Base-by-base conservation (phyloP, 139 green algal species). In the Picochlorum sp. region DNA sequence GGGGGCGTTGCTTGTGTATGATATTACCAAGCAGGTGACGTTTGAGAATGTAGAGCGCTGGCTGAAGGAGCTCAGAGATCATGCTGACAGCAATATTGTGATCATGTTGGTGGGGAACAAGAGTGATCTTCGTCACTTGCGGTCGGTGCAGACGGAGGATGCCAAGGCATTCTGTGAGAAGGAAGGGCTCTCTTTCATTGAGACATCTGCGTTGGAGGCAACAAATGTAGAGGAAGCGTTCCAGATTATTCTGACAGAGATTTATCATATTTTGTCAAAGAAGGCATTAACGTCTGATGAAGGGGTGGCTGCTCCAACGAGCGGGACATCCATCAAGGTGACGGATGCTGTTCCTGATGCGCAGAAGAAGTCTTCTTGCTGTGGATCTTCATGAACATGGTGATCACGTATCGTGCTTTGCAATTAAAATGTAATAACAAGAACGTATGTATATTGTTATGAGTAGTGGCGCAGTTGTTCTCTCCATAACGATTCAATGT, bases 91-190 rank as follows among this genome's bases (percentile, higher is more conserved):
- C 67, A 98, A 97, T 79, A 99, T 98, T 4, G 93, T 97, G 15
- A 96, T 98, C 70, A 98, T 96, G 90, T 82, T 98, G 20, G 91
- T 97, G 23, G 94, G 94, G 45, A 99, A 99, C 83, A 99, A 99
- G 85, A 90, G 80, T 62, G 94, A 99, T 66, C 67, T 99, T 79
- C 80, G 88, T 63, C 94, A 98, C 75, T 66, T 98, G 65, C 79
- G 93, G 26, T 83, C 75, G 9, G 94, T 99, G 38, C 71, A 85
- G 28, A 96, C 89, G 16, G 90, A 98, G 62, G 88, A 97, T 34
- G 89, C 94, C 4, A 82, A 85, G 74, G 72, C 72, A 0, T 95
- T 92, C 70, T 95, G 89, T 59, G 88, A 97, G 65, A 87, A 86
- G 50, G 92, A 98, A 70, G 83, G 84, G 4, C 80, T 97, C 4